phyloP scores from a whole-genome alignment of 2,329 filamentous ascomycete species.

The Hypoxylon sp. region DNA sequence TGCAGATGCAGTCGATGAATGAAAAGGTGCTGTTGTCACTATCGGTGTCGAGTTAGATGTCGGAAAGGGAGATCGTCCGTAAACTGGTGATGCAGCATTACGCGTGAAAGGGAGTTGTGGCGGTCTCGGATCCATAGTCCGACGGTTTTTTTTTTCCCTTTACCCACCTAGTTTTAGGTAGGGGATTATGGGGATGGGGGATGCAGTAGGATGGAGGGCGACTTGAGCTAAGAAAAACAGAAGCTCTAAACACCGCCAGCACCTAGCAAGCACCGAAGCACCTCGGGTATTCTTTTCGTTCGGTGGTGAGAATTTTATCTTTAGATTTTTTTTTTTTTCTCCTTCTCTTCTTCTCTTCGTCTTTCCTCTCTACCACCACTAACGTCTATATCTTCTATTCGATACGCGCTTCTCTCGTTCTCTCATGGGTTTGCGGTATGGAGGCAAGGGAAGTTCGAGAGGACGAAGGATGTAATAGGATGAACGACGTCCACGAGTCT shows the following conservation, averaged over 20 bases:
- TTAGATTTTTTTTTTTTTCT: constrained; percentile 10
- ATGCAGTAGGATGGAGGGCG: constrained; percentile 29
- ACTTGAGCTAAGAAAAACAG: constrained; percentile 26
- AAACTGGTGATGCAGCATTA: constrained; percentile 45
- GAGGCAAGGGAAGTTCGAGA: not conserved
- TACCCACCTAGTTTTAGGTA: constrained; percentile 31
- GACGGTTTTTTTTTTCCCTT: constrained; percentile 23
- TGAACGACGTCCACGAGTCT: constrained; percentile 21
- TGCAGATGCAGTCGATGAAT: constrained; percentile 45
- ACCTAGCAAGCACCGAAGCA: constrained; percentile 13
- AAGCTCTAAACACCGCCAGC: not conserved
- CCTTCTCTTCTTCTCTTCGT: constrained; percentile 14
- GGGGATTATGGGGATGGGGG: constrained; percentile 24
- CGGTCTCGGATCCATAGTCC: constrained; percentile 48
- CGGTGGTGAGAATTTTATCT: no score
- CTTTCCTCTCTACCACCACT: constrained; percentile 13
- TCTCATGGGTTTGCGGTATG: not conserved
- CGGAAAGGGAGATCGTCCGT: constrained; percentile 45
- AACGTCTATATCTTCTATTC: constrained; percentile 21
- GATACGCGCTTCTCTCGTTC: constrained; percentile 24
- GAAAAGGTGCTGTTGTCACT: constrained; percentile 44
- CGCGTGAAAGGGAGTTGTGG: constrained; percentile 47
- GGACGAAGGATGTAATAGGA: constrained; percentile 6
- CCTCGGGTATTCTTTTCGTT: constrained; percentile 22
- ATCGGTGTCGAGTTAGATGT: constrained; percentile 29